phyloP scores from a whole-genome alignment of 108 stramenopile species.

The Nitzschia sp. region DNA sequence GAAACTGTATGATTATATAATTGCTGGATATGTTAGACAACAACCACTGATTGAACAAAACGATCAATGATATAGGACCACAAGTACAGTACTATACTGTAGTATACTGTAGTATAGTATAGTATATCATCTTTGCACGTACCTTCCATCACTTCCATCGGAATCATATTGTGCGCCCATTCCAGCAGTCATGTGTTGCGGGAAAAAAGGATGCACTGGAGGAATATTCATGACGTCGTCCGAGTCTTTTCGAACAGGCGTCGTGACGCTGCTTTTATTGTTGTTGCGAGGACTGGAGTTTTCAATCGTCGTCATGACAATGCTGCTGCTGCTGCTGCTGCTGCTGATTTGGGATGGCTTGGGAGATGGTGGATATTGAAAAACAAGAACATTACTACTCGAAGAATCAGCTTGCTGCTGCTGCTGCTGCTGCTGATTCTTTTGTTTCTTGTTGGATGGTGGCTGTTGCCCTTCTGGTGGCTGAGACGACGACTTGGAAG shows the following conservation, averaged over 20 bases:
- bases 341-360: not conserved
- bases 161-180: conserved; percentile 14
- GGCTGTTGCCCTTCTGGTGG: not conserved
- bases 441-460: not conserved
- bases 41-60: too few relatives aligned
- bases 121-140: too few relatives aligned
- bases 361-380: not conserved
- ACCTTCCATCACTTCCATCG: conserved; percentile 33
- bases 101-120: too few relatives aligned
- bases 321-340: too few relatives aligned
- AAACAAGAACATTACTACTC: too few relatives aligned
- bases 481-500: not conserved
- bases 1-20: too few relatives aligned
- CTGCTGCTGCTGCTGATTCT: not conserved
- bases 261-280: too few relatives aligned
- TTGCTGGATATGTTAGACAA: too few relatives aligned
- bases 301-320: conserved; percentile 8
- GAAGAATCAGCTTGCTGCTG: not conserved
- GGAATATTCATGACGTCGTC: conserved; percentile 31
- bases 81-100: too few relatives aligned
- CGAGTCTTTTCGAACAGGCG: conserved; percentile 17
- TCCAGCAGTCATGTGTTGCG: conserved; percentile 12
- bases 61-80: too few relatives aligned
- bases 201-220: conserved; percentile 38
- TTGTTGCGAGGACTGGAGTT: conserved; percentile 8